A percentile compares a stretch with the other conserved stretches of the same genome.
Evolutionary conservation across 2,329 filamentous ascomycete genomes (phyloP).

Genomic region (Microdochium trichocladiopsis): DNA sequence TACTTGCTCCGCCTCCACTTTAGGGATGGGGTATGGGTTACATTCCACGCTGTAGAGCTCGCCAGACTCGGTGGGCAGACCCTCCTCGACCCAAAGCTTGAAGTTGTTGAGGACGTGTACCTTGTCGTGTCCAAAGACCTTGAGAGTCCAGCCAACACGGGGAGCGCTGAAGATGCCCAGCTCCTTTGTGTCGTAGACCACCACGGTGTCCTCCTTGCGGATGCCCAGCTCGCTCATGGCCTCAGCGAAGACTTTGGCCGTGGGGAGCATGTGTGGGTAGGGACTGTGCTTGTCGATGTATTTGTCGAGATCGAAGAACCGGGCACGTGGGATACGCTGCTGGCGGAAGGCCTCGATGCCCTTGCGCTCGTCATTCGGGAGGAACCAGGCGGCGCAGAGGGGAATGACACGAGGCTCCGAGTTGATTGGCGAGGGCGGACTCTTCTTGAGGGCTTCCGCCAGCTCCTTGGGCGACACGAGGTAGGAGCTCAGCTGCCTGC

Average conservation of each 20-base stretch:
- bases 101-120: slow-evolving; percentile 97
- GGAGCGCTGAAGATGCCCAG: slow-evolving; percentile 92
- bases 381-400: slow-evolving; percentile 90
- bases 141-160: slow-evolving; percentile 87
- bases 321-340: slow-evolving; percentile 78
- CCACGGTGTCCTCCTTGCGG: slow-evolving; percentile 76
- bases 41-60: slow-evolving; percentile 61
- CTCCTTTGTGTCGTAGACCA: slow-evolving; percentile 91
- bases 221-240: slow-evolving; percentile 90
- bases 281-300: slow-evolving; percentile 81
- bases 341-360: slow-evolving; percentile 77
- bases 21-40: slow-evolving; percentile 56
- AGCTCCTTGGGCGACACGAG: slow-evolving; percentile 82
- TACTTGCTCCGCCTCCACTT: slow-evolving; percentile 57
- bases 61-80: slow-evolving; percentile 75
- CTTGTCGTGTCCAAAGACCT: slow-evolving; percentile 78
- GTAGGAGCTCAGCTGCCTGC: slow-evolving; percentile 66
- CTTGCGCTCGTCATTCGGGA: slow-evolving; percentile 82
- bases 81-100: slow-evolving; percentile 82
- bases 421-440: slow-evolving; percentile 71
- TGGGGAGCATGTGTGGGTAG: slow-evolving; percentile 95
- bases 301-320: slow-evolving; percentile 94
- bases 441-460: slow-evolving; percentile 72
- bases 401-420: slow-evolving; percentile 79
- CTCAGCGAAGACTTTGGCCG: slow-evolving; percentile 69